Percentiles rank a stretch among this genome's conserved stretches.
Conservation (phyloP, 305 asterid genomes). For the Fraxinus sp. region DNA sequence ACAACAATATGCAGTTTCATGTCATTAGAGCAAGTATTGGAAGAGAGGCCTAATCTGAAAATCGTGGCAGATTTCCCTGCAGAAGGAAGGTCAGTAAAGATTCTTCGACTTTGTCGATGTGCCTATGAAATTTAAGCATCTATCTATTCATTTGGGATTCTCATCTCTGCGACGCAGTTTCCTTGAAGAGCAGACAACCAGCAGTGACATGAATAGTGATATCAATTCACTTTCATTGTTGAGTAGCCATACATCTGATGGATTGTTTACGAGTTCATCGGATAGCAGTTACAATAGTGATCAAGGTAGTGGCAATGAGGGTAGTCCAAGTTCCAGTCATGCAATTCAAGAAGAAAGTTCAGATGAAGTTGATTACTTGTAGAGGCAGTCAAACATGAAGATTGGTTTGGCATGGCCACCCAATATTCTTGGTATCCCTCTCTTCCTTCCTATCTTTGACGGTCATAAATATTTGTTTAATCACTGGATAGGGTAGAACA, state of each 20-base stretch:
- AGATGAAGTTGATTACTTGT: conserved; percentile 45
- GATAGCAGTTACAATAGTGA: conserved; percentile 56
- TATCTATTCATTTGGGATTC: conserved; percentile 5
- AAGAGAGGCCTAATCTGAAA: conserved; percentile 56
- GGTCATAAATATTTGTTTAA: neutral
- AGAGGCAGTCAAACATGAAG: conserved; percentile 9
- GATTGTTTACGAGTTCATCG: conserved; percentile 34
- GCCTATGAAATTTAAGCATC: neutral
- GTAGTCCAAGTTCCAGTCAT: conserved; percentile 32
- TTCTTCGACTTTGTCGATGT: conserved; percentile 1
- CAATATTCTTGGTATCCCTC: conserved; percentile 27
- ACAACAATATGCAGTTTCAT: conserved; percentile 48
- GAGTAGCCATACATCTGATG: conserved; percentile 46
- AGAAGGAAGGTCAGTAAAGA: conserved; percentile 52
- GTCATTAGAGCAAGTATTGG: conserved; percentile 48
- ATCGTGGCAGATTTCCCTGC: conserved; percentile 71
- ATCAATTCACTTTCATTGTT: conserved; percentile 39
- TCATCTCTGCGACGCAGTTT: conserved; percentile 46
- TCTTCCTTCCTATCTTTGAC: neutral
- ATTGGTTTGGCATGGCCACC: conserved; percentile 16
- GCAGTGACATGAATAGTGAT: conserved; percentile 49
- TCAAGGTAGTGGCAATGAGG: conserved; percentile 57
- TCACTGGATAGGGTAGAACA: neutral
- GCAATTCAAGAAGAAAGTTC: conserved; percentile 44
- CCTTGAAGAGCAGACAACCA: conserved; percentile 54